Conservation (phyloP, 306 rosid genomes). For the Psophocarpus tetragonolobus region DNA sequence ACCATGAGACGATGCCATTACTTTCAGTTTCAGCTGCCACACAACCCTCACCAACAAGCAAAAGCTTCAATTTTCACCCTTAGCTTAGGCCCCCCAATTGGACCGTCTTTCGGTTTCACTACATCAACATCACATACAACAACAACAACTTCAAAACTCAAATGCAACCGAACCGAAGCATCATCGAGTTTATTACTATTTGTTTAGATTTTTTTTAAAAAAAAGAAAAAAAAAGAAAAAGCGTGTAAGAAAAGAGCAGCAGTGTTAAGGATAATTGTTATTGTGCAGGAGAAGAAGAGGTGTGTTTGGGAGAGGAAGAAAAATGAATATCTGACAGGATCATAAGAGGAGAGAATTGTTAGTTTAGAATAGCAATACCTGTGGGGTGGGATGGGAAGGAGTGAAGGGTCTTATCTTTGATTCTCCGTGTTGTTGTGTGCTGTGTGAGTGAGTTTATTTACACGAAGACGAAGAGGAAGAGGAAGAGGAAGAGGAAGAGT, state of each 20-base stretch:
- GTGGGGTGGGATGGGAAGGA: too few species aligned
- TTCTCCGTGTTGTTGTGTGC: neutral
- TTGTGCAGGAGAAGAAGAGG: neutral
- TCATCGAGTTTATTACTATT: neutral
- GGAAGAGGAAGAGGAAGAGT: neutral
- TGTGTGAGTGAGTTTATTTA: neutral
- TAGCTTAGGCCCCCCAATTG: neutral
- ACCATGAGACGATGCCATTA: conserved; percentile 68
- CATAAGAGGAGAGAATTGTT: too few species aligned
- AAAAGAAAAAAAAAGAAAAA: too few species aligned
- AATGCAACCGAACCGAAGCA: neutral
- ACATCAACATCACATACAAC: neutral
- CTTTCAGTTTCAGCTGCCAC: neutral
- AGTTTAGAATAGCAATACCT: too few species aligned
- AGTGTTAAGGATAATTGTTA: neutral
- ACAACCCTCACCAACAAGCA: conserved; percentile 27
- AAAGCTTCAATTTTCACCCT: conserved; percentile 23
- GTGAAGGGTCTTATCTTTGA: conserved; percentile 5
- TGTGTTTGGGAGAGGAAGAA: too few species aligned
- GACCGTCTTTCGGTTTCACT: neutral
- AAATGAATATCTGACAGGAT: too few species aligned
- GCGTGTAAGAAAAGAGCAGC: neutral
- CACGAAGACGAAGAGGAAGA: neutral
- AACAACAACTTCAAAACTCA: neutral
- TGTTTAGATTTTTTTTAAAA: too few species aligned